phyloP scores from a whole-genome alignment of 495 filamentous ascomycete species.

The Talaromyces liani region DNA sequence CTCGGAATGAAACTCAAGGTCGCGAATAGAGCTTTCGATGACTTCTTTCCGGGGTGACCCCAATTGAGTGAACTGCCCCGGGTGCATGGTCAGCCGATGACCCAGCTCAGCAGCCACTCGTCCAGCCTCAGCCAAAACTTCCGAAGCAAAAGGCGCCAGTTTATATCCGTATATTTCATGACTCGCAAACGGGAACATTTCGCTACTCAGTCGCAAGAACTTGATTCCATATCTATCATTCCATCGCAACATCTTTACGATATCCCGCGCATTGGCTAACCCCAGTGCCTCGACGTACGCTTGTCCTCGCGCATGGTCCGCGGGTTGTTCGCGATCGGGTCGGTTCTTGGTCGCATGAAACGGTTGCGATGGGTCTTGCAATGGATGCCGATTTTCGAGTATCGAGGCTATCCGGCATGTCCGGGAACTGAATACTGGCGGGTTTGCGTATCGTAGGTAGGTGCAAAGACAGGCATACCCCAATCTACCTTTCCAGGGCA shows the following conservation, averaged over 20 bases:
- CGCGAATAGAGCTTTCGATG: slow-evolving; percentile 65
- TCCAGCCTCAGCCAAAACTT: slow-evolving; percentile 69
- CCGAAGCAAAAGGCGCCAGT: slow-evolving; percentile 76
- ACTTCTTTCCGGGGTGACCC: slow-evolving; percentile 72
- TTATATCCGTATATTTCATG: slow-evolving; percentile 84
- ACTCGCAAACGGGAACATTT: slow-evolving; percentile 96
- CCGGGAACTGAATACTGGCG: slow-evolving; percentile 82
- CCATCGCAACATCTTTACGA: slow-evolving; percentile 83
- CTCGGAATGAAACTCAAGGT: slow-evolving; percentile 87
- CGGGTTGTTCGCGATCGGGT: slow-evolving; percentile 61
- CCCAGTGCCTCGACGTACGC: slow-evolving; percentile 71
- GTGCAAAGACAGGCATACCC: slow-evolving; percentile 94
- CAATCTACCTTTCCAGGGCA: slow-evolving; percentile 88
- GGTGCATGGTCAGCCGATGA: slow-evolving; percentile 84
- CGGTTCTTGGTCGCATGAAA: slow-evolving; percentile 76
- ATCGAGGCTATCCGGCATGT: slow-evolving; percentile 91
- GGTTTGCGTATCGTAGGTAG: slow-evolving; percentile 79
- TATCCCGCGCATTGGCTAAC: slow-evolving; percentile 73
- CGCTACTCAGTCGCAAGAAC: slow-evolving; percentile 85
- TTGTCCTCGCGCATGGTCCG: slow-evolving; percentile 55
- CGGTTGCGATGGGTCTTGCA: slow-evolving; percentile 65
- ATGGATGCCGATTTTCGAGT: slow-evolving; percentile 77
- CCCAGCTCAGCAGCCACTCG: slow-evolving; percentile 71
- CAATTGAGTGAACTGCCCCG: slow-evolving; percentile 88
- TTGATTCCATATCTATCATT: slow-evolving; percentile 90